Base-by-base conservation (phyloP, 208 protist species). In the Sergeia podlipaevii region DNA sequence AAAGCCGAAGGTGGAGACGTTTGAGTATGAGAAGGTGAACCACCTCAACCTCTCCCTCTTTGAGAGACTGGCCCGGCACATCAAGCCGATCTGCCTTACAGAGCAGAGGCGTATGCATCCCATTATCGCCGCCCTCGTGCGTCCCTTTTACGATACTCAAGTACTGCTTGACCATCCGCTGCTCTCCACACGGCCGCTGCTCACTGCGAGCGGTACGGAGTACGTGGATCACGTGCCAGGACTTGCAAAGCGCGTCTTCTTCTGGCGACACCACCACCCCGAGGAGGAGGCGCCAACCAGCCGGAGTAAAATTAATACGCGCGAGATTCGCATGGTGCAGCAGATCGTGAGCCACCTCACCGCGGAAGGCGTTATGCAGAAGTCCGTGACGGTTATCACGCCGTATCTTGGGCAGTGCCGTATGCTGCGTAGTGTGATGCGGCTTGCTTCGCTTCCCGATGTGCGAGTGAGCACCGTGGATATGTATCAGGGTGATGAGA, bases 401-500 rank as follows among this genome's bases (percentile, higher is more conserved):
- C 94, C 95, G 0, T 98, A 98, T 64, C 60, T 96, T 17, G 97
- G 95, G 0, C 97, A 98, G 71, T 80, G 65, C 45, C 66, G 77
- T 30, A 72, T 89, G 63, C 68, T 97, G 30, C 82, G 80, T 24
- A 91, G 77, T 15, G 64, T 76, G 29, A 53, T 95, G 52, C 82
- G 84, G 4, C 44, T 92, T 28, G 65, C 69, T 44, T 79, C 75
- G 8, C 57, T 95, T 42, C 60, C 75, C 3, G 85, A 91, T 23
- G 76, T 95, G 26, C 70, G 61, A 2, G 81, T 97, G 34, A 79
- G 75, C 49, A 98, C 96, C 27, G 87, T 99, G 4, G 96, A 98
- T 71, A 85, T 96, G 18, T 98, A 88, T 73, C 97, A 99, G 55
- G 96, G 97, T 17, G 90, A 97, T 48, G 96, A 98, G 73, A 92